Evolutionary conservation across 441 rosid genomes (phyloP).

Genomic region (Euphorbia celastroides): DNA sequence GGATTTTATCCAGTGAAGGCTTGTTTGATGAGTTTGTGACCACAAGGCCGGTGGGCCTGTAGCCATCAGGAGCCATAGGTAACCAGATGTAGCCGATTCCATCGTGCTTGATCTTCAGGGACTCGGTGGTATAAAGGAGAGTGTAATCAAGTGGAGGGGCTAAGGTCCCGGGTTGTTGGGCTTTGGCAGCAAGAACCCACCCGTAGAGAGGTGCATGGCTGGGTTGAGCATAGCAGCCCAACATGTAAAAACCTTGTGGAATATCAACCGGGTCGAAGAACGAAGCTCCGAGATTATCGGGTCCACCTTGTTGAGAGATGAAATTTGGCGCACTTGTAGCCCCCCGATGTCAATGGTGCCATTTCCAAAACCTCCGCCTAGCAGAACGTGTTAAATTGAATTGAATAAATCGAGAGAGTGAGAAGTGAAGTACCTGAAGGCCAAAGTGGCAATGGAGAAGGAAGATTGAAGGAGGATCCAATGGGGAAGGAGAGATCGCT

Average conservation of each 20-base stretch:
- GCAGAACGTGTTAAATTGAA: neutral
- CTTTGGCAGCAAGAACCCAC: constrained; percentile 53
- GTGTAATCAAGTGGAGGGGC: constrained; percentile 57
- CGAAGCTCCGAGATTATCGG: constrained; percentile 63
- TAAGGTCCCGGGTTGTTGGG: constrained; percentile 26
- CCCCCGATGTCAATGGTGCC: constrained; percentile 71
- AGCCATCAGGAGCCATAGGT: constrained; percentile 63
- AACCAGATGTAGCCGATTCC: constrained; percentile 59
- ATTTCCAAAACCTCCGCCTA: constrained; percentile 63
- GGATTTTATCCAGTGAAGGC: constrained; percentile 55
- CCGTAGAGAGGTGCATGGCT: constrained; percentile 53
- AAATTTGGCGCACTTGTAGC: constrained; percentile 47
- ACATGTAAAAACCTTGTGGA: constrained; percentile 47
- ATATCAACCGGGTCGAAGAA: constrained; percentile 66
- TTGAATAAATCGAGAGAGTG: neutral
- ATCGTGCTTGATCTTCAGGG: constrained; percentile 55
- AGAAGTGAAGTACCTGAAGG: constrained; percentile 3
- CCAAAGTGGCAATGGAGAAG: neutral
- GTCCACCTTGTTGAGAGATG: constrained; percentile 69
- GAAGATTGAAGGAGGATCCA: neutral
- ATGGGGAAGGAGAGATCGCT: no score
- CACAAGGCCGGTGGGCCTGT: constrained; percentile 53
- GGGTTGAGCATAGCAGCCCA: constrained; percentile 69
- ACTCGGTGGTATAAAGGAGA: constrained; percentile 70
- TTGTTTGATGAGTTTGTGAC: constrained; percentile 55